Conservation (phyloP, 129 eudicot species). For the Pseudognaphalium luteoalbum region DNA sequence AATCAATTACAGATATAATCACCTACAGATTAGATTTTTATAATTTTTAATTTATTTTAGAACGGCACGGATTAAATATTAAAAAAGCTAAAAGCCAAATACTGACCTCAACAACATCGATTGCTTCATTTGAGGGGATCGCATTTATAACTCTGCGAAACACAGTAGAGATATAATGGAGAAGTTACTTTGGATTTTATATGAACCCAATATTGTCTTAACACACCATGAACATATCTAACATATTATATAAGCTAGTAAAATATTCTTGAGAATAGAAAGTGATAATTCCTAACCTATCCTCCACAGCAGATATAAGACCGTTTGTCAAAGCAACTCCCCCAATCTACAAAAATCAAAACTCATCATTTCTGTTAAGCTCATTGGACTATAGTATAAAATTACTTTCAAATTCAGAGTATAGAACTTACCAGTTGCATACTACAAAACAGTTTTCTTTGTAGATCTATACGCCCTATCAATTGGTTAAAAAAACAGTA, state of each 20-base stretch:
- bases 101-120: constrained; percentile 93
- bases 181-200: neutral
- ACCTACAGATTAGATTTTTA: neutral
- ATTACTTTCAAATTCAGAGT: neutral
- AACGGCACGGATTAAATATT: neutral
- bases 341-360: constrained; percentile 63
- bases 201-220: neutral
- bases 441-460: constrained; percentile 92
- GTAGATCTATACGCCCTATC: constrained; percentile 91
- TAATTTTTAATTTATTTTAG: too few relatives aligned
- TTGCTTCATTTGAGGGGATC: constrained; percentile 95
- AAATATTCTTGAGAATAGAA: neutral
- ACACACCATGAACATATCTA: neutral
- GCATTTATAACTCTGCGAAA: constrained; percentile 43
- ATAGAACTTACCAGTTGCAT: constrained; percentile 81
- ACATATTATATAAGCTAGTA: neutral
- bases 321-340: constrained; percentile 86
- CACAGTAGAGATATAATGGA: neutral
- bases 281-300: constrained; percentile 54
- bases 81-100: neutral
- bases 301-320: constrained; percentile 90
- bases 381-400: neutral
- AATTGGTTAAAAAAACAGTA: constrained; percentile 12
- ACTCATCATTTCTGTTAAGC: constrained; percentile 20
- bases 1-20: neutral